Base-by-base conservation (phyloP, 2,329 filamentous ascomycete genomes). In the Talaromyces islandicus region DNA sequence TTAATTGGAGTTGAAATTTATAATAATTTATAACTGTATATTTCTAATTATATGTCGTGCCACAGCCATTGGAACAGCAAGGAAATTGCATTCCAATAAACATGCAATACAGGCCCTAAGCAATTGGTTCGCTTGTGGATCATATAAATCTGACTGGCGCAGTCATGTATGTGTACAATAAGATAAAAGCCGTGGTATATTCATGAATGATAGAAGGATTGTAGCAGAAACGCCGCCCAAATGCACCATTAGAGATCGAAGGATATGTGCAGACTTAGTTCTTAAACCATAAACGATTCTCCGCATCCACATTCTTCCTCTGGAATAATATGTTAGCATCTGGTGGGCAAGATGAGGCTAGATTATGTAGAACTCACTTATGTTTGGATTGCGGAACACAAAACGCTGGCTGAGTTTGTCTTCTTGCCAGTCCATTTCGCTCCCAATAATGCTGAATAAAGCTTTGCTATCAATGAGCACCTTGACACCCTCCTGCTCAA, bases 371-470 rank as follows among this genome's bases (percentile, higher is more conserved):
- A 53, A 87, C 92, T 85, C 80, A 96, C 92, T 99, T 73, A 97
- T 97, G 71, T 99, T 99, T 2, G 94, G 94, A 74, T 99, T 99
- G 73, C 86, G 88, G 78, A 99, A 99, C 56, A 96, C 87, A 75
- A 99, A 99, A 65, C 90, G 83, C 75, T 92, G 85, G 73, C 89
- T 96, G 65, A 99, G 78, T 79, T 96, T 96, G 69, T 97, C 94
- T 77, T 97, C 92, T 11, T 93, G 83, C 92, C 93, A 99, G 72
- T 99, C 94, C 94, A 99, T 99, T 78, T 97, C 93, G 71, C 90
- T 96, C 5, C 94, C 94, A 68, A 99, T 97, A 58, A 99, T 97
- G 75, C 93, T 97, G 73, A 99, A 92, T 55, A 99, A 79, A 48
- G 94, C 94, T 80, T 97, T 97, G 81, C 91, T 96, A 75, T 99